Evolutionary conservation across 2,329 filamentous ascomycete genomes (phyloP).

Genomic region (Aureobasidium sp.): DNA sequence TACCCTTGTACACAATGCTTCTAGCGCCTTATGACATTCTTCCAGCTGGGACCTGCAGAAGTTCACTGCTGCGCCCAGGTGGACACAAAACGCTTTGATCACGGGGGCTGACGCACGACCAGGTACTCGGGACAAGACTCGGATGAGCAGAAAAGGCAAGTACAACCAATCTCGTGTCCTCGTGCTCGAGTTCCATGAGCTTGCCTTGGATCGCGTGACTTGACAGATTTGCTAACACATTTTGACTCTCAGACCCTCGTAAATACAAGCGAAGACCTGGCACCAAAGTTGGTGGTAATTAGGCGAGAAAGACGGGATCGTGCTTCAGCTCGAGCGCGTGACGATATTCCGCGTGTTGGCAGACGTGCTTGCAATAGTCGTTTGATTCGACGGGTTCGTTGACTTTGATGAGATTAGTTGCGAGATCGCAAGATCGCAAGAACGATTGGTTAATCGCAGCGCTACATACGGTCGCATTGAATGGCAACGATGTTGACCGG

Average conservation of each 20-base stretch:
- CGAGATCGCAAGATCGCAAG: too few relatives aligned
- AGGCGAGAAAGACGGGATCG: background rate
- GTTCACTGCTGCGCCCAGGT: background rate
- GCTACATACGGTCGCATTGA: background rate
- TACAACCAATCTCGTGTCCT: slow-evolving; percentile 2
- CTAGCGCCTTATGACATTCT: background rate
- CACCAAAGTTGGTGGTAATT: slow-evolving; percentile 18
- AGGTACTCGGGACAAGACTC: slow-evolving; percentile 62
- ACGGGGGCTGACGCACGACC: slow-evolving; percentile 8
- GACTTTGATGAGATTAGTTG: background rate
- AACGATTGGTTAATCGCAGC: background rate
- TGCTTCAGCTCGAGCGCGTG: background rate
- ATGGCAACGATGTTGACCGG: background rate
- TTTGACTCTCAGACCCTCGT: slow-evolving; percentile 49
- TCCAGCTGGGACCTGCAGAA: slow-evolving; percentile 3
- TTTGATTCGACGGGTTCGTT: background rate
- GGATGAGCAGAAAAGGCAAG: slow-evolving; percentile 63
- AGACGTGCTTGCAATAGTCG: background rate
- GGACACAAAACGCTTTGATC: background rate
- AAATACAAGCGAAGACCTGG: slow-evolving; percentile 54
- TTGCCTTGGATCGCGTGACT: background rate
- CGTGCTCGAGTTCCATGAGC: background rate
- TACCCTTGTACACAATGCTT: slow-evolving; percentile 4
- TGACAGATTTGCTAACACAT: background rate
- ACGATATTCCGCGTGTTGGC: background rate